phyloP scores from a whole-genome alignment of 2,329 filamentous ascomycete species.

The Fusarium brevicatenulatum region DNA sequence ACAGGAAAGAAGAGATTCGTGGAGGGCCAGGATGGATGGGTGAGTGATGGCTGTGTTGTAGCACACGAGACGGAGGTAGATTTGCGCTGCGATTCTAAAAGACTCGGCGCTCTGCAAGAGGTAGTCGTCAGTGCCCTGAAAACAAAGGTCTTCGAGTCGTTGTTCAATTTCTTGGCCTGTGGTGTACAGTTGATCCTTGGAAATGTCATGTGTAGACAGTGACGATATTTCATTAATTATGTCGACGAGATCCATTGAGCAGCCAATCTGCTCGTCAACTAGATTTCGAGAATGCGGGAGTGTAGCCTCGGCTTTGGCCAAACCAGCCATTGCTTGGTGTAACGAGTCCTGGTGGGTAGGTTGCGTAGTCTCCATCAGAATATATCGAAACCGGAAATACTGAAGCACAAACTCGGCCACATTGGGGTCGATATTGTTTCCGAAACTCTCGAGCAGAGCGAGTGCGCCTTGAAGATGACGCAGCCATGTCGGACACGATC shows the following conservation, averaged over 20 bases:
- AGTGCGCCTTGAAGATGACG: conserved; percentile 38
- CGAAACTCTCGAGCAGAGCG: conserved; percentile 38
- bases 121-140: conserved; percentile 20
- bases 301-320: conserved; percentile 23
- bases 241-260: conserved; percentile 42
- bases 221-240: conserved; percentile 40
- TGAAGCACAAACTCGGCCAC: conserved; percentile 38
- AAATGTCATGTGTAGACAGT: conserved; percentile 1
- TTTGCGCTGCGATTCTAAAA: conserved; percentile 35
- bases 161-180: conserved; percentile 30
- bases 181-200: conserved; percentile 12
- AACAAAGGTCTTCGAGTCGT: conserved; percentile 1
- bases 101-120: conserved; percentile 36
- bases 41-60: conserved; percentile 34
- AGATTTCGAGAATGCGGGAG: conserved; percentile 20
- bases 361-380: conserved; percentile 39
- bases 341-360: conserved; percentile 17
- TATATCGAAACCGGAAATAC: conserved; percentile 41
- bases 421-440: conserved; percentile 10
- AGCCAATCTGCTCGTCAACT: conserved; percentile 40
- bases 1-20: conserved; percentile 21
- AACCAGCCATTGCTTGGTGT: conserved; percentile 15
- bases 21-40: conserved; percentile 18
- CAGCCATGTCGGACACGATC: conserved; percentile 37
- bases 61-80: conserved; percentile 39